Conservation (phyloP, 164 flowering plant species). For the Magnolia officinalis region DNA sequence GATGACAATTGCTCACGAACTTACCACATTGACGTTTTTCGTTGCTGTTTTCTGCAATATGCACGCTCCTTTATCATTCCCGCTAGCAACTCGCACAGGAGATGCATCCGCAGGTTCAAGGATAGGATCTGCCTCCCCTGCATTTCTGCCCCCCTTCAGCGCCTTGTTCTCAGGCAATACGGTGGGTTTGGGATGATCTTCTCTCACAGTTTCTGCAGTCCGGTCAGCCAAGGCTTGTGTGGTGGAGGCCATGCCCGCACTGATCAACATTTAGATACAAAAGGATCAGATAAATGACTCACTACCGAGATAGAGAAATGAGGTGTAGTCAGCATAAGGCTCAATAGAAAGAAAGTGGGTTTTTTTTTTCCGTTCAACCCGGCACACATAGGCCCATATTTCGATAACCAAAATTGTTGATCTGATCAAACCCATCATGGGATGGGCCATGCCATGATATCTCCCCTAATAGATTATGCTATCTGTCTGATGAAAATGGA, state of each 20-base stretch:
- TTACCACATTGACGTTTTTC: constrained; percentile 19
- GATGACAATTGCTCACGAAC: constrained; percentile 26
- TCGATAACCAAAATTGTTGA: too few species aligned
- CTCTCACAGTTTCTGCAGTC: constrained; percentile 22
- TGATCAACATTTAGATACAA: constrained; percentile 23
- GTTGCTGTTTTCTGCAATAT: constrained; percentile 28
- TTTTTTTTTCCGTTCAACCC: background rate
- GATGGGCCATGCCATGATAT: too few species aligned
- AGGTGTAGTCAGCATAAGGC: background rate
- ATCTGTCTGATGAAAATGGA: too few species aligned
- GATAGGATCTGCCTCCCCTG: constrained; percentile 11
- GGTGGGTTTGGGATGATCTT: constrained; percentile 8
- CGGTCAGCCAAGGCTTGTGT: constrained; percentile 28
- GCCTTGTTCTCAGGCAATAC: background rate
- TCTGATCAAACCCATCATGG: too few species aligned
- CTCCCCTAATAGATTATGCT: too few species aligned
- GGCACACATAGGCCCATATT: background rate
- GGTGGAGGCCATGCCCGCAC: constrained; percentile 32
- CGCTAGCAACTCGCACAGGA: constrained; percentile 16
- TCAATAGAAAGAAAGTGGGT: background rate
- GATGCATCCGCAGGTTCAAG: constrained; percentile 18
- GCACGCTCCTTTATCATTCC: constrained; percentile 17
- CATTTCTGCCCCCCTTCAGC: constrained; percentile 18
- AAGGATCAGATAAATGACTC: background rate
- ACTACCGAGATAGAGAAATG: background rate